A percentile compares a stretch with the other conserved stretches of the same genome.
phyloP scores from a whole-genome alignment of 1,139 yeast genomes.

The Hyphopichia wangnamkhiaoensis region DNA sequence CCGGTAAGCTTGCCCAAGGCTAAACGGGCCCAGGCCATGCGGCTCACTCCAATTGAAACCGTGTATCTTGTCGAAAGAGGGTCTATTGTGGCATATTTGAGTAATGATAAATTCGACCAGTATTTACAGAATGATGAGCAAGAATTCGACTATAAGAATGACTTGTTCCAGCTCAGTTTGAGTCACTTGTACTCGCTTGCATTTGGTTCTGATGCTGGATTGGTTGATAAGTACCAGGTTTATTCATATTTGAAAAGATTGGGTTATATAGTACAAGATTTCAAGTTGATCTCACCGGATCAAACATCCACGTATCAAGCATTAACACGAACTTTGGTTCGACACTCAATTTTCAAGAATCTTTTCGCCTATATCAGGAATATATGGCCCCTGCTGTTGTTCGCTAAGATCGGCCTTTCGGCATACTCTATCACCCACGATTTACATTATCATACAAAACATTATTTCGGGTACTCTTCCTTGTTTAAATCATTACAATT shows the following conservation, averaged over 20 bases:
- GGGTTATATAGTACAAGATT: constrained; percentile 68
- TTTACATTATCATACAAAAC: constrained; percentile 21
- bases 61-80: constrained; percentile 85
- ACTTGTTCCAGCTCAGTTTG: constrained; percentile 52
- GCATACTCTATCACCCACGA: constrained; percentile 14
- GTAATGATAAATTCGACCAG: constrained; percentile 16
- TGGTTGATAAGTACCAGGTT: constrained; percentile 61
- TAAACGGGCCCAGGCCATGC: constrained; percentile 29
- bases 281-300: constrained; percentile 11
- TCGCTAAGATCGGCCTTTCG: constrained; percentile 11
- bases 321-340: neutral
- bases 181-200: constrained; percentile 65
- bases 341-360: neutral
- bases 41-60: constrained; percentile 66
- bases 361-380: too few relatives aligned
- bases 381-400: neutral
- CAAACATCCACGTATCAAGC: neutral
- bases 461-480: constrained; percentile 38
- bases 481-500: constrained; percentile 41
- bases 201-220: constrained; percentile 40
- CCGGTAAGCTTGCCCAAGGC: constrained; percentile 28
- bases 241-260: constrained; percentile 75
- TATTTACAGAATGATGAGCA: constrained; percentile 18
- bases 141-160: constrained; percentile 25
- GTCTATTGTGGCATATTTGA: constrained; percentile 57